Evolutionary conservation across 1,284 basidiomycete genomes (phyloP).

Genomic region (Tetrapyrgos nigripes): DNA sequence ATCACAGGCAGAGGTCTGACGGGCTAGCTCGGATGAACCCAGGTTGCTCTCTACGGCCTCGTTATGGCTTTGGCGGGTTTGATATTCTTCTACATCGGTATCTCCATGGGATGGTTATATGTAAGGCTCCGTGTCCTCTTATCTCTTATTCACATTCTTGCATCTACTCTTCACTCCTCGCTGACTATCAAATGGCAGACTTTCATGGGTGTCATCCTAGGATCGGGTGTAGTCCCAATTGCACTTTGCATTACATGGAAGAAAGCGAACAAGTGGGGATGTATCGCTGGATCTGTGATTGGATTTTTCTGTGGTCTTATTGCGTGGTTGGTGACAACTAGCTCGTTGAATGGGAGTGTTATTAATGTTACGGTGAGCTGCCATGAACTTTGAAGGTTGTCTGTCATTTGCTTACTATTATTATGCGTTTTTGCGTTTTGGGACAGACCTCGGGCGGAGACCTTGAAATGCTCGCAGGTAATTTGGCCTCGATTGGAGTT

Average conservation of each 20-base stretch:
- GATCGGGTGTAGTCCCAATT: constrained; percentile 87
- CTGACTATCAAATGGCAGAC: constrained; percentile 47
- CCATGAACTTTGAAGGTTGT: not conserved
- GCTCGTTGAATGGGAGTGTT: constrained; percentile 68
- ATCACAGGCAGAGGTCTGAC: constrained; percentile 8
- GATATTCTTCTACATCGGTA: constrained; percentile 89
- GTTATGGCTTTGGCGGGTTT: constrained; percentile 84
- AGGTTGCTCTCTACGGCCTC: constrained; percentile 78
- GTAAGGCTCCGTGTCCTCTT: constrained; percentile 45
- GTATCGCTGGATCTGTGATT: constrained; percentile 71
- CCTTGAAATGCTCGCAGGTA: constrained; percentile 87
- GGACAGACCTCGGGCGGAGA: constrained; percentile 58
- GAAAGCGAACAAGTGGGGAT: constrained; percentile 85
- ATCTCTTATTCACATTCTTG: not conserved
- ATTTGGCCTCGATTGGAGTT: constrained; percentile 84
- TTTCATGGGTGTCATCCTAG: constrained; percentile 86
- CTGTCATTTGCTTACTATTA: no score
- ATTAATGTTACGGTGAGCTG: constrained; percentile 74
- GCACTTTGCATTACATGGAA: constrained; percentile 84
- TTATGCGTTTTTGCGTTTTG: constrained; percentile 5
- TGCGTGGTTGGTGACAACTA: constrained; percentile 87
- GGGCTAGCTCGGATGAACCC: not conserved
- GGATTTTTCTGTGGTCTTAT: constrained; percentile 79
- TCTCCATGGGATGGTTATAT: constrained; percentile 91
- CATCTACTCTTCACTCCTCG: not conserved